Evolutionary conservation across 2,329 filamentous ascomycete species (phyloP), one percentile per base, ranked within the genome.

Genomic region (Coniochaeta ligniaria): DNA sequence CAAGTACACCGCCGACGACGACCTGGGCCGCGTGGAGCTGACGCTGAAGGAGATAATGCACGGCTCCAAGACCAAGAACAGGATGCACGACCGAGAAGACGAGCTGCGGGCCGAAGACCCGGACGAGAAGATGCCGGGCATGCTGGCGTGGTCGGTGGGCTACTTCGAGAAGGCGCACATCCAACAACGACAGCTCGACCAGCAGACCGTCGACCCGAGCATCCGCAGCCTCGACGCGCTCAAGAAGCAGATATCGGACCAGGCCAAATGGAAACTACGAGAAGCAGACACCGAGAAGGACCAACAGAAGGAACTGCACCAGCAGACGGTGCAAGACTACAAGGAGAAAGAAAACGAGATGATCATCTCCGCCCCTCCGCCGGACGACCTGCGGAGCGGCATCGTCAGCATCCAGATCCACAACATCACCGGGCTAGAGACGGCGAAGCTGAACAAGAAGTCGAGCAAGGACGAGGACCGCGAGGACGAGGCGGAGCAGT

Each of bases 321-420:
- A 91, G 70, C 87, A 90, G 67, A 86, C 85, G 63, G 74, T 77
- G 2, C 87, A 90, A 68, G 87, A 91, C 67, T 80, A 86, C 66
- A 86, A 86, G 67, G 76, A 77, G 35, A 72, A 77, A 47, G 79
- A 84, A 66, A 84, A 89, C 65, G 76, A 83, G 31, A 84, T 91
- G 75, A 86, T 89, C 43, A 87, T 87, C 60, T 84, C 85, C 0
- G 83, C 87, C 6, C 86, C 87, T 1, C 88, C 89, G 0, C 82
- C 84, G 3, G 70, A 82, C 2, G 79, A 82, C 0, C 86, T 83
- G 60, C 83, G 83, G 0, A 87, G 83, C 22, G 89, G 89, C 1
- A 80, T 92, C 17, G 79, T 92, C 35, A 85, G 85, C 63, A 79
- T 91, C 50, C 86, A 90, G 62, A 85, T 91, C 58, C 88, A 91